A percentile compares a stretch with the other conserved stretches of the same genome.
These are phyloP conservation scores for Colletotrichum sp. DNA, from an alignment of 2,329 filamentous ascomycete species.

Conservation along the genomic window DNA sequence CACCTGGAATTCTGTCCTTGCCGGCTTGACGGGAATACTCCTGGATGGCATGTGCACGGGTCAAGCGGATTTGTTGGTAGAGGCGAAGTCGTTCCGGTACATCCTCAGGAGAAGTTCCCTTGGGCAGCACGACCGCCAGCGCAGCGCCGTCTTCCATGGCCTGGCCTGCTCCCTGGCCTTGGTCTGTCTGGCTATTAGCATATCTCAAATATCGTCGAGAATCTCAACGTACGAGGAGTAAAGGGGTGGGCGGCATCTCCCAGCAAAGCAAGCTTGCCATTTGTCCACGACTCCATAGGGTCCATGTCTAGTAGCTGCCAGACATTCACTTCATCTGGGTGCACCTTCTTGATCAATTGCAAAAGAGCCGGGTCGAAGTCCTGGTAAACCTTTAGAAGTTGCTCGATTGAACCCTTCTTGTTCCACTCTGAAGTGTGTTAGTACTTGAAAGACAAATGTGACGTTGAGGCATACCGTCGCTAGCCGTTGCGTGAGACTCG, in stretches of 20 bases:
- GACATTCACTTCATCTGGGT: slow-evolving; percentile 52
- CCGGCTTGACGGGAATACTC: slow-evolving; percentile 60
- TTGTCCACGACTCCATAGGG: slow-evolving; percentile 58
- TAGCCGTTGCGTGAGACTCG: slow-evolving; percentile 36
- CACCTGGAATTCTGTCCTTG: slow-evolving; percentile 35
- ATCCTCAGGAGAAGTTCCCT: slow-evolving; percentile 45
- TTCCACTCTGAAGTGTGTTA: slow-evolving; percentile 39
- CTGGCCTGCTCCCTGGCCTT: slow-evolving; percentile 64
- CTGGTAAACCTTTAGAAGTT: slow-evolving; percentile 42
- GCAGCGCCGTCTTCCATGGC: slow-evolving; percentile 73
- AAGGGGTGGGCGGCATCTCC: slow-evolving; percentile 76
- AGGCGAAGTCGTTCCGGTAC: slow-evolving; percentile 61
- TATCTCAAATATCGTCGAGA: no score
- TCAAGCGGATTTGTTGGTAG: slow-evolving; percentile 63
- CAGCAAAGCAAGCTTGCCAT: slow-evolving; percentile 59
- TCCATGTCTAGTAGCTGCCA: slow-evolving; percentile 70
- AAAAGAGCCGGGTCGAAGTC: slow-evolving; percentile 47
- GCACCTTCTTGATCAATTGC: slow-evolving; percentile 45
- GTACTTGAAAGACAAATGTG: not conserved
- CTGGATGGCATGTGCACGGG: slow-evolving; percentile 63
- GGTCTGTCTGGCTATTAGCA: slow-evolving; percentile 29
- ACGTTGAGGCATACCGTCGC: slow-evolving; percentile 30
- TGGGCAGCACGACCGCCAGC: slow-evolving; percentile 59
- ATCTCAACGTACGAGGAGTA: slow-evolving; percentile 52
- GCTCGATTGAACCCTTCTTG: slow-evolving; percentile 36